phyloP scores from a whole-genome alignment of 1,139 yeast species.

The Saccharomycopsis hybrid region DNA sequence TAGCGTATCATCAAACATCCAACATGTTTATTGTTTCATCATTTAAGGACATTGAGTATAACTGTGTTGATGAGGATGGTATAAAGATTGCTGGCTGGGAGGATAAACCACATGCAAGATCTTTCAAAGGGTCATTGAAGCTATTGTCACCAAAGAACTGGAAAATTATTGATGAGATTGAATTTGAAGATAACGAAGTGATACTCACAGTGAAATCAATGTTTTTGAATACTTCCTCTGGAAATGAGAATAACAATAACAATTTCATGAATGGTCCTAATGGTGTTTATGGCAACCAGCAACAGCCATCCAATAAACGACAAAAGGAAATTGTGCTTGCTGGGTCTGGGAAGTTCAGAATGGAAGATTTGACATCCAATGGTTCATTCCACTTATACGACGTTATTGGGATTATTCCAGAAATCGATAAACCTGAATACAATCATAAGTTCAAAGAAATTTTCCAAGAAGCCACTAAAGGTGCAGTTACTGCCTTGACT shows the following conservation, averaged over 20 bases:
- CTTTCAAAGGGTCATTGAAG: constrained; percentile 55
- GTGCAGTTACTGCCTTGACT: constrained; percentile 75
- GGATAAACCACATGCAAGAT: constrained; percentile 44
- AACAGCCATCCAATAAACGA: constrained; percentile 30
- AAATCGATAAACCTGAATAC: constrained; percentile 82
- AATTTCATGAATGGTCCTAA: no score
- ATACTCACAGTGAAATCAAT: constrained; percentile 54
- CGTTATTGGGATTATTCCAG: constrained; percentile 81
- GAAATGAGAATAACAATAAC: neutral
- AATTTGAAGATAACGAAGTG: constrained; percentile 61
- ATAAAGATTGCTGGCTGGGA: constrained; percentile 54
- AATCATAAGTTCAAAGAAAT: constrained; percentile 71
- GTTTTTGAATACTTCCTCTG: constrained; percentile 43
- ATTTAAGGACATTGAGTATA: constrained; percentile 50
- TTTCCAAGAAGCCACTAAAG: constrained; percentile 72
- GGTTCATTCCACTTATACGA: constrained; percentile 77
- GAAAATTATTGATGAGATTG: constrained; percentile 68
- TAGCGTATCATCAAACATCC: constrained; percentile 68
- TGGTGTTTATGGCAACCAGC: neutral
- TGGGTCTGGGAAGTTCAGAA: constrained; percentile 72
- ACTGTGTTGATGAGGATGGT: constrained; percentile 73
- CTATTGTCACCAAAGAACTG: constrained; percentile 71
- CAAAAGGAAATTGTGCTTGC: constrained; percentile 66
- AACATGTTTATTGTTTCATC: constrained; percentile 64
- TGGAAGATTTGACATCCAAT: constrained; percentile 77